phyloP scores from a whole-genome alignment of 2,329 filamentous ascomycete genomes.

The Aureobasidium lini region DNA sequence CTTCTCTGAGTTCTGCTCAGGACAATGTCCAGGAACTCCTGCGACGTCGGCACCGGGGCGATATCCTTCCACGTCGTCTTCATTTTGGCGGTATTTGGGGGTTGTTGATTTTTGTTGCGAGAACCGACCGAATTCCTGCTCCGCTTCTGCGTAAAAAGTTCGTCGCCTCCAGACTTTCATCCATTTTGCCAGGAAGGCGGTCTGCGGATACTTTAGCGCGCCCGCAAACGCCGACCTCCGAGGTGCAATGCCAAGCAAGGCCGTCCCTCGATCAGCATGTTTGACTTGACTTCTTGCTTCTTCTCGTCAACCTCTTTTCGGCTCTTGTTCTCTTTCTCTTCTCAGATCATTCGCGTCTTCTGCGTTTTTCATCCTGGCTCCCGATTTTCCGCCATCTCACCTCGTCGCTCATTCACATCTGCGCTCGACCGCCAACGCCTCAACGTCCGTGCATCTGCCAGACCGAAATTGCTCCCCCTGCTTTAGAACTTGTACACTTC shows the following conservation, averaged over 20 bases:
- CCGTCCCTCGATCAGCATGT: not conserved
- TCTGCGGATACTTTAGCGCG: not conserved
- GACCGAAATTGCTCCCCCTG: not conserved
- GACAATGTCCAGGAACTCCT: conserved; percentile 97
- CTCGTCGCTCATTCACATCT: not conserved
- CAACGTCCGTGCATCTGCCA: not conserved
- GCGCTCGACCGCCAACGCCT: not conserved
- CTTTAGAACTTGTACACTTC: not conserved
- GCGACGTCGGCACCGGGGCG: conserved; percentile 60
- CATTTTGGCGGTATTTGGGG: conserved; percentile 33
- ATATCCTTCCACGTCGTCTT: conserved; percentile 55
- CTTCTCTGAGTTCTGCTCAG: conserved; percentile 87
- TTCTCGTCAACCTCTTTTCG: not conserved
- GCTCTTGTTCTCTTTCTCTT: not conserved
- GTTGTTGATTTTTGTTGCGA: not conserved
- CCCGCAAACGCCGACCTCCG: conserved; percentile 3
- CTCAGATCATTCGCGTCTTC: not conserved
- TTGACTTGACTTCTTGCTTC: not conserved
- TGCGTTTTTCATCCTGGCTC: too few relatives aligned
- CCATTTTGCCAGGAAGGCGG: conserved; percentile 6
- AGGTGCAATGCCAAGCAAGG: not conserved
- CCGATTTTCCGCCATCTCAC: not conserved
- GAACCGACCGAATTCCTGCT: not conserved
- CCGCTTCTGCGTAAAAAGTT: not conserved
- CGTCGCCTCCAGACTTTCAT: conserved; percentile 5